Conservation (phyloP, 2,329 filamentous ascomycete genomes). For the Sporothrix schenckii region DNA sequence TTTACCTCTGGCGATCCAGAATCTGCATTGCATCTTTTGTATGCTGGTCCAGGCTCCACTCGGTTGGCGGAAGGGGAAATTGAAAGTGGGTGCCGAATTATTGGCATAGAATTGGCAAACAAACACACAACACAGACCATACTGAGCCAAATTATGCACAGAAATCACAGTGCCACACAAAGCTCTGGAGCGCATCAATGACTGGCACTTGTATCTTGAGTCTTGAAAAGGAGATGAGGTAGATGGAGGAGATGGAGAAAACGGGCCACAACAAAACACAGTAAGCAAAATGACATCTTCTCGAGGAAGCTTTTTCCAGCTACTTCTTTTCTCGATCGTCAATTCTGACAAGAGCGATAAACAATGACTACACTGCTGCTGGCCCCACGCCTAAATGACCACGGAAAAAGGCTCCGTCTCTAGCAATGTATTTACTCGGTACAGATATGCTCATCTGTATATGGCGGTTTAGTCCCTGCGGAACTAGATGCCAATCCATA, state of each 20-base stretch:
- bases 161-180: not conserved
- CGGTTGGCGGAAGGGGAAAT: slow-evolving; percentile 21
- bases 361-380: not conserved
- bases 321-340: no score
- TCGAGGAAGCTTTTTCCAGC: no score
- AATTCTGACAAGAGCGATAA: not conserved
- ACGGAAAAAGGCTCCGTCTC: slow-evolving; percentile 6
- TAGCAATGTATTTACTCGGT: not conserved
- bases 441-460: slow-evolving; percentile 8
- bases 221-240: not conserved
- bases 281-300: not conserved
- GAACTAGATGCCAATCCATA: slow-evolving; percentile 16
- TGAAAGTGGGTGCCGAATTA: slow-evolving; percentile 27
- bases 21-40: not conserved
- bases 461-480: not conserved
- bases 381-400: not conserved
- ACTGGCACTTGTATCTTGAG: not conserved
- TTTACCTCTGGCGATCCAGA: not conserved
- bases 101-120: slow-evolving; percentile 14
- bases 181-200: not conserved
- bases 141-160: not conserved
- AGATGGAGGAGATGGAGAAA: not conserved
- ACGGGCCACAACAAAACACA: not conserved
- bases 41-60: slow-evolving; percentile 22
- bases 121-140: not conserved